Percentiles rank a stretch among this genome's conserved stretches.
Evolutionary conservation across 108 stramenopile genomes (phyloP).

Genomic region (Cyclotella sp.): DNA sequence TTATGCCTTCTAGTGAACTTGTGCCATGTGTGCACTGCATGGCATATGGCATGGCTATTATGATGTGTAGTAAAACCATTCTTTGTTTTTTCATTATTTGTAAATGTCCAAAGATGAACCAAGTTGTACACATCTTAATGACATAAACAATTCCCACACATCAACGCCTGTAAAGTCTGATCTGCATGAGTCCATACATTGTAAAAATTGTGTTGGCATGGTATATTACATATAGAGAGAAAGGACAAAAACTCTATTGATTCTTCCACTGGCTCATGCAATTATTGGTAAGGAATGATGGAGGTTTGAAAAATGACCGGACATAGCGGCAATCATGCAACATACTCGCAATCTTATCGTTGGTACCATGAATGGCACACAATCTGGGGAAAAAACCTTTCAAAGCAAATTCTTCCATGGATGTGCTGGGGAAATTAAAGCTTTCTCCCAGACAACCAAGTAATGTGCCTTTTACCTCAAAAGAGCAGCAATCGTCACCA

Average conservation of each 20-base stretch:
- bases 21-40: not conserved
- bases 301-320: not conserved
- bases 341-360: constrained; percentile 54
- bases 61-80: not conserved
- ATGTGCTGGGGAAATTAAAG: not conserved
- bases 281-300: not conserved
- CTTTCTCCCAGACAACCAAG: not conserved
- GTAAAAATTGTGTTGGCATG: constrained; percentile 38
- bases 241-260: constrained; percentile 45
- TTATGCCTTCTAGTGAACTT: not conserved
- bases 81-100: not conserved
- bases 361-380: constrained; percentile 56
- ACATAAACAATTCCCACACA: constrained; percentile 66
- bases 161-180: constrained; percentile 66
- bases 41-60: not conserved
- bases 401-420: not conserved
- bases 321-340: no score
- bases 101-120: constrained; percentile 50
- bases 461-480: constrained; percentile 1
- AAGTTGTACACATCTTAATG: constrained; percentile 63
- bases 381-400: constrained; percentile 55
- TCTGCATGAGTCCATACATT: constrained; percentile 73
- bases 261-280: constrained; percentile 48
- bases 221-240: constrained; percentile 29
- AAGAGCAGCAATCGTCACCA: not conserved